phyloP scores from a whole-genome alignment of 257 asterid species.

The Anisodus tanguticus region DNA sequence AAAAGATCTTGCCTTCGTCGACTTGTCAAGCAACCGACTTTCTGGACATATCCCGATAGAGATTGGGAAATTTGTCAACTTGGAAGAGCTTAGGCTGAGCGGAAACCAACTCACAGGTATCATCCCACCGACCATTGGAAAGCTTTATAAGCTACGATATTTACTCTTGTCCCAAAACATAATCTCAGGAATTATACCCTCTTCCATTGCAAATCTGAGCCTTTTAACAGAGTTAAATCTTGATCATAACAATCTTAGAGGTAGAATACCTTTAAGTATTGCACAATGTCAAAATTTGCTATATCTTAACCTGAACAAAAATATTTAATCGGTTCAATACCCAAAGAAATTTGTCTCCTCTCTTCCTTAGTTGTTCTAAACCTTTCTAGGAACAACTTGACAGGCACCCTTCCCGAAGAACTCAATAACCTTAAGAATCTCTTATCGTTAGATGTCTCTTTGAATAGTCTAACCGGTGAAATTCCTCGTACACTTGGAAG shows the following conservation, averaged over 20 bases:
- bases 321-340: constrained; percentile 25
- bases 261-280: constrained; percentile 28
- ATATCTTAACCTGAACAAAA: constrained; percentile 28
- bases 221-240: constrained; percentile 13
- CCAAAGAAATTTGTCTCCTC: constrained; percentile 5
- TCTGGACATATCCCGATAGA: constrained; percentile 29
- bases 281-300: constrained; percentile 28
- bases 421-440: constrained; percentile 30
- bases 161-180: constrained; percentile 23
- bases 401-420: constrained; percentile 33
- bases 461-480: constrained; percentile 30
- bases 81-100: constrained; percentile 28
- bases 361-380: constrained; percentile 26
- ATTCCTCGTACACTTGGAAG: constrained; percentile 34
- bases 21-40: constrained; percentile 16
- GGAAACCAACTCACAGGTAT: constrained; percentile 31
- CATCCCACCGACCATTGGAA: constrained; percentile 32
- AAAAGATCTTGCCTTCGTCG: neutral
- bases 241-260: constrained; percentile 26
- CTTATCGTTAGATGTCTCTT: constrained; percentile 27
- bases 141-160: constrained; percentile 15
- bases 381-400: constrained; percentile 32
- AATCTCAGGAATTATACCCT: constrained; percentile 24
- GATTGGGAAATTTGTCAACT: constrained; percentile 18
- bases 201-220: constrained; percentile 31